Conservation (phyloP, 2,329 filamentous ascomycete species). For the Sporothrix mexicana region DNA sequence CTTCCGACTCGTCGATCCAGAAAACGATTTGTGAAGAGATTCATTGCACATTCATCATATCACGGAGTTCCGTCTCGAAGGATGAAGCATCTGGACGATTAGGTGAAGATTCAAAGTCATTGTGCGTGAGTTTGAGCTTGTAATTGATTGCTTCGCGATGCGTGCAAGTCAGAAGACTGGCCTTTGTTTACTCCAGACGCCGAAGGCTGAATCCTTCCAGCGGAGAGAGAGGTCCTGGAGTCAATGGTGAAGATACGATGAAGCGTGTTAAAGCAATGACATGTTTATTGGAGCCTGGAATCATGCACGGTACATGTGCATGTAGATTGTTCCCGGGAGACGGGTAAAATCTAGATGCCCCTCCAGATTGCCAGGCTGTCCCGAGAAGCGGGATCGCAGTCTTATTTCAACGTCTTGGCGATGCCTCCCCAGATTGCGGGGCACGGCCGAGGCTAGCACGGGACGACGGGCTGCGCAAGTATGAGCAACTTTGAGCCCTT, state of each 20-base stretch:
- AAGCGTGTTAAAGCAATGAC: too few relatives aligned
- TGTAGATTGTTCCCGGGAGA: not conserved
- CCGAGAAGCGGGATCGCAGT: not conserved
- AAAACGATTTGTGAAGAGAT: not conserved
- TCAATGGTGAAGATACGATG: not conserved
- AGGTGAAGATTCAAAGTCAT: not conserved
- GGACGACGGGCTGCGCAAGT: conserved; percentile 6
- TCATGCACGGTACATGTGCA: too few relatives aligned
- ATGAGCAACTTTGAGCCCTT: conserved; percentile 17
- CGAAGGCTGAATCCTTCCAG: conserved; percentile 3
- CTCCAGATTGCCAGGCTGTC: not conserved
- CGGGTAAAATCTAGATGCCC: not conserved
- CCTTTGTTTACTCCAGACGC: not conserved
- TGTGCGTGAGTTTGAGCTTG: conserved; percentile 15
- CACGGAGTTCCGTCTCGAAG: not conserved
- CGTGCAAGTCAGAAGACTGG: not conserved
- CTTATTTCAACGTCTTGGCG: not conserved
- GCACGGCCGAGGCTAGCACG: not conserved
- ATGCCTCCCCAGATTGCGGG: not conserved
- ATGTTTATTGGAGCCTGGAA: too few relatives aligned
- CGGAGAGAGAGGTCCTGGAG: not conserved
- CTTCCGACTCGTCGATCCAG: too few relatives aligned
- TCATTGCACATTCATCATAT: not conserved
- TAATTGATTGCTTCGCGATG: conserved; percentile 10
- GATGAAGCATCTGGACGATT: not conserved